Evolutionary conservation across 768 basidiomycete species (phyloP), one percentile per base, ranked within the genome.

Genomic region (Russula compacta): DNA sequence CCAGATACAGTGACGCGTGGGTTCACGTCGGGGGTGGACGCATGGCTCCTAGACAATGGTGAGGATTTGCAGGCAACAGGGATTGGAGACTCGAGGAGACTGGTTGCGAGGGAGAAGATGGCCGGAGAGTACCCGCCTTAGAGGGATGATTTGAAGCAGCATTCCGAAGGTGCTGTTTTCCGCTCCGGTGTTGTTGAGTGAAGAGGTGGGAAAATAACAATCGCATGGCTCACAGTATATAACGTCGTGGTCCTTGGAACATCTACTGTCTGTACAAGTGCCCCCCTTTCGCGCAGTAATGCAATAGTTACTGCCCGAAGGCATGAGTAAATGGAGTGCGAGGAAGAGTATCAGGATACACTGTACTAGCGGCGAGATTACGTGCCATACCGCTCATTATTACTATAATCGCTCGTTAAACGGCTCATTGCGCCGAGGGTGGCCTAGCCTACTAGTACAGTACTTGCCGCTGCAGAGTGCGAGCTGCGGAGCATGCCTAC

Each of bases 211-310:
- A 10, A 61, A 46, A 1, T 42, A 38, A 38, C 60, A 55, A 6
- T 57, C 36, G 63, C 71, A 72, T 3, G 49, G 32, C 17, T 65
- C 55, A 55, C 71, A 72, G 21, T 70, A 58, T 11, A 46, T 29
- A 14, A 7, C 4, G 14, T 47, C 46, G 6, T 29, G 24, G 46
- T 0, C 6, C 24, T 6, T 15, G 46, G 12, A 7, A 47, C 46
- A 47, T 4, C 2, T 15, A 7, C 14, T 14, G 29, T 47, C 12
- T 47, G 46, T 47, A 29, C 46, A 47, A 12, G 24, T 29, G 14
- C 24, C 24, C 3, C 43, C 60, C 15, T 24, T 38, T 9, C 19
- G 35, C 32, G 49, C 24, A 36, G 48, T 52, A 15, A 6, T 1
- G 36, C 54, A 51, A n/a, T 56, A 51, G 12, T 38, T 38, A 52